Evolutionary conservation across 73 alveolate genomes (phyloP), one percentile per base, ranked within the genome.

Genomic region (Loxodes magnus): DNA sequence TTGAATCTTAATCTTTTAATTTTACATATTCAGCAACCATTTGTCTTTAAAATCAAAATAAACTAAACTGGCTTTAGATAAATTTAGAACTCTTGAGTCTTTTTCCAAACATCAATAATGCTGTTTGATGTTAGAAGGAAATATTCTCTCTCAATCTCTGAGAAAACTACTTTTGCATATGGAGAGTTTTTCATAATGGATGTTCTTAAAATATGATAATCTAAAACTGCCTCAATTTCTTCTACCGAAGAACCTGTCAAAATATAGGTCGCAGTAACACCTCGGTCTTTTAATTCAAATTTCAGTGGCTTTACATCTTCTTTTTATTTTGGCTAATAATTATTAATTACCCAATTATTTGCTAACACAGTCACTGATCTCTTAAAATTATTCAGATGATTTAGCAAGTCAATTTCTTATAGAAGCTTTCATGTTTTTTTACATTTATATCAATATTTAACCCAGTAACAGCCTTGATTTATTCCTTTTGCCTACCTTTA

Each of bases 1-100:
- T 77, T 5, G 82, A 65, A 64, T 92, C 97, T n/a, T 88, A 89
- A 70, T 82, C 88, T 39, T 74, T 81, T 59, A 92, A 92, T 48
- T 84, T 81, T 39, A 82, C 78, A 30, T 89, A 94, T 73, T 92
- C 99, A 62, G 59, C 67, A 4, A 96, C 95, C 43, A 92, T 71
- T 67, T 88, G 92, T 77, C 86, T 92, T 56, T 89, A 80, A 92
- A 88, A 62, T 92, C 99, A 26, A 94, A 97, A 56, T 90, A 65
- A 27, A 86, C 87, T 69, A 92, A 19, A 92, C 94, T 31, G 99
- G 99, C 56, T 88, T 97, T 34, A 92, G 84, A 57, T 82, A 90
- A 34, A 92, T 68, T 89, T 93, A 92, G 43, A 79, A 83, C 39
- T 90, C 81, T 71, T 92, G 85, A 19, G 87, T 94, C 61, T 89